phyloP scores from a whole-genome alignment of 176 grass and related monocot genomes.

The Carex cristatella region DNA sequence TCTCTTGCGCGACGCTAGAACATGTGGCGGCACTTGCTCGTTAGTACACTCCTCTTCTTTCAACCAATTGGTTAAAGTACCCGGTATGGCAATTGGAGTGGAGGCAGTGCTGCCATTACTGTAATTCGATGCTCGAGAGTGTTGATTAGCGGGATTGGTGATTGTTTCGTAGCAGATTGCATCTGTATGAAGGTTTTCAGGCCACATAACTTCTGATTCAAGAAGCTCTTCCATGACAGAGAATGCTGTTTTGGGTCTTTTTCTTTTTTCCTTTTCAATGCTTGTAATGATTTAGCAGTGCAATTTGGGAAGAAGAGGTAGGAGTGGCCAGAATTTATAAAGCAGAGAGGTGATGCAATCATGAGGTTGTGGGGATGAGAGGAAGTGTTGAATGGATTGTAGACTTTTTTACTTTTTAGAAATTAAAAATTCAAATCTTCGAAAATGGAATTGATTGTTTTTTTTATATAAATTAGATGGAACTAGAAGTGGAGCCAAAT shows the following conservation, averaged over 20 bases:
- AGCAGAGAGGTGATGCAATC: neutral
- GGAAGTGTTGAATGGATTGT: neutral
- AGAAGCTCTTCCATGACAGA: slow-evolving; percentile 35
- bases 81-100: slow-evolving; percentile 9
- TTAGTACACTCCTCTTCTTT: slow-evolving; percentile 10
- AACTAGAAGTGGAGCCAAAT: no score
- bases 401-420: no score
- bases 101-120: neutral
- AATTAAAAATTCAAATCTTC: no score
- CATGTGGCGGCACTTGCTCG: slow-evolving; percentile 52
- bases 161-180: neutral
- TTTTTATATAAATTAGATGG: no score
- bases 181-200: slow-evolving; percentile 20
- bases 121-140: neutral
- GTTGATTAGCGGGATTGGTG: neutral
- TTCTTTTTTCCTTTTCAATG: neutral
- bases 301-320: neutral
- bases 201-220: slow-evolving; percentile 65
- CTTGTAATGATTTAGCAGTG: neutral
- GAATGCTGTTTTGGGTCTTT: neutral
- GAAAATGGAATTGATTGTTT: no score
- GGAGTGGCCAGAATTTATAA: slow-evolving; percentile 4
- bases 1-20: slow-evolving; percentile 43
- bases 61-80: neutral
- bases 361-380: neutral